Evolutionary conservation across 1,139 yeast genomes (phyloP).

Genomic region (Debaryomyces robertsiae): DNA sequence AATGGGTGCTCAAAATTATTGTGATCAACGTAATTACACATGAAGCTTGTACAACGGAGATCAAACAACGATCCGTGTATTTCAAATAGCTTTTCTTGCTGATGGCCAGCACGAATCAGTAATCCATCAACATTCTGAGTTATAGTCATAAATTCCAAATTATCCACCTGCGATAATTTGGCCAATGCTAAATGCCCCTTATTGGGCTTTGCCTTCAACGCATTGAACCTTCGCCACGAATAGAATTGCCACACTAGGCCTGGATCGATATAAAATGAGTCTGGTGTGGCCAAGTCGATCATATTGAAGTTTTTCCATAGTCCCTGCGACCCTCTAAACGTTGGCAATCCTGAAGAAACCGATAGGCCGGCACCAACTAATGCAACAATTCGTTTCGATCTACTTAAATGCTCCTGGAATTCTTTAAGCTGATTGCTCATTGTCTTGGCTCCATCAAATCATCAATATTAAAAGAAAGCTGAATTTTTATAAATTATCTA

Average conservation of each 20-base stretch:
- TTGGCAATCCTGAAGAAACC: slow-evolving; percentile 74
- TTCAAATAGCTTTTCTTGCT: slow-evolving; percentile 52
- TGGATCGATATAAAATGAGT: slow-evolving; percentile 81
- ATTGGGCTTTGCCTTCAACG: slow-evolving; percentile 71
- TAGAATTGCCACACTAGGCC: slow-evolving; percentile 90
- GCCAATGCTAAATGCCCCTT: slow-evolving; percentile 73
- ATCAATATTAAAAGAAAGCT: not conserved
- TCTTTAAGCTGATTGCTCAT: slow-evolving; percentile 35
- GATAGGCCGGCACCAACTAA: slow-evolving; percentile 86
- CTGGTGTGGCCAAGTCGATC: slow-evolving; percentile 87
- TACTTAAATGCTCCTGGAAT: slow-evolving; percentile 57
- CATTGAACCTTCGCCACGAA: slow-evolving; percentile 64
- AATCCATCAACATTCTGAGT: slow-evolving; percentile 86
- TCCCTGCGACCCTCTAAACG: slow-evolving; percentile 73
- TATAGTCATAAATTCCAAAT: slow-evolving; percentile 55
- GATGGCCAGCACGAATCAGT: slow-evolving; percentile 65
- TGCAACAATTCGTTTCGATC: slow-evolving; percentile 63
- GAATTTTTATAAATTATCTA: not conserved
- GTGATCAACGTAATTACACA: slow-evolving; percentile 61
- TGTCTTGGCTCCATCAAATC: not conserved
- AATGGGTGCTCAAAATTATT: slow-evolving; percentile 63
- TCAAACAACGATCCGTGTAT: slow-evolving; percentile 80
- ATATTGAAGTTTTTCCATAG: slow-evolving; percentile 79
- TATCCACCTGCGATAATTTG: slow-evolving; percentile 33
- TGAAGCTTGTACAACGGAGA: slow-evolving; percentile 72